phyloP scores from a whole-genome alignment of 1,139 yeast genomes.

The Hansenula lynferdii region DNA sequence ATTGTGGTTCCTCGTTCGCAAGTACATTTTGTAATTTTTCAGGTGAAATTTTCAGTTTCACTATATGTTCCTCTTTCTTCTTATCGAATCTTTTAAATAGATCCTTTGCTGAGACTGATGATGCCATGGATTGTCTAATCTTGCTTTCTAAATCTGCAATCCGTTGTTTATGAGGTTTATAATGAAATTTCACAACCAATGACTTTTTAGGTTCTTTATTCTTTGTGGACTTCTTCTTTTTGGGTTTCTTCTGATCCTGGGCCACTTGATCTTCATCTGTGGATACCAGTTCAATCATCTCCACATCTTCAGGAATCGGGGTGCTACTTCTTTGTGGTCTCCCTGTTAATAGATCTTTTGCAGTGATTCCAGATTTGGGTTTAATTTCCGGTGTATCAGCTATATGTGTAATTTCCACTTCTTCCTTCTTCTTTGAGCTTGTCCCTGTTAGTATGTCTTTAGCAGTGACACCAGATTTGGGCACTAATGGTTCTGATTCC shows the following conservation, averaged over 20 bases:
- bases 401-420: neutral
- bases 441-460: conserved; percentile 11
- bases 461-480: conserved; percentile 7
- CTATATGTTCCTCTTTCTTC: conserved; percentile 13
- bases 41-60: conserved; percentile 22
- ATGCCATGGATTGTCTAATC: conserved; percentile 19
- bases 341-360: conserved; percentile 9
- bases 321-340: neutral
- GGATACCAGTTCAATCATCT: conserved; percentile 10
- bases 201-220: conserved; percentile 1
- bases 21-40: conserved; percentile 8
- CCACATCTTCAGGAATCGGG: conserved; percentile 10
- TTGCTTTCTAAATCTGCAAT: conserved; percentile 33
- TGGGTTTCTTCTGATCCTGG: conserved; percentile 1
- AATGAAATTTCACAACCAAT: conserved; percentile 16
- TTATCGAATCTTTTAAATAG: conserved; percentile 25
- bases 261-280: conserved; percentile 4
- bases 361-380: conserved; percentile 7
- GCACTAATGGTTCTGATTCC: neutral
- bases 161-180: conserved; percentile 13
- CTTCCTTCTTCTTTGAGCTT: neutral
- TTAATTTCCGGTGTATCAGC: neutral
- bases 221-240: conserved; percentile 1
- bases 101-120: conserved; percentile 31
- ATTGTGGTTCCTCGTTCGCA: conserved; percentile 6